Evolutionary conservation across 2,329 filamentous ascomycete genomes (phyloP).

Genomic region (Botrytis deweyae): DNA sequence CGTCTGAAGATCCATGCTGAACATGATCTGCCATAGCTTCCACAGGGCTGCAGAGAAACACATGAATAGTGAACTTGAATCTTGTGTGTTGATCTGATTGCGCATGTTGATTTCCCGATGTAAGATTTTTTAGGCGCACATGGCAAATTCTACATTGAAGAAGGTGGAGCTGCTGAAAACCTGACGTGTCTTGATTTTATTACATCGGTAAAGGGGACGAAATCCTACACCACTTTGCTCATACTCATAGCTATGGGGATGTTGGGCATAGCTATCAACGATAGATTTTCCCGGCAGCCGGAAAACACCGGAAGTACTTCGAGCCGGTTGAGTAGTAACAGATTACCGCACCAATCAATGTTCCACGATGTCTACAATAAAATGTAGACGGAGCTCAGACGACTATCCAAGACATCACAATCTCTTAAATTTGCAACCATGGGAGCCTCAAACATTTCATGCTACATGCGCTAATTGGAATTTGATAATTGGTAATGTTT

Average conservation of each 20-base stretch:
- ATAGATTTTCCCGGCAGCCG: background rate
- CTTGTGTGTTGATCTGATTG: too few species aligned
- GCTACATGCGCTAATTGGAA: background rate
- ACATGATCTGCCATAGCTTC: background rate
- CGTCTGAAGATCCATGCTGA: too few species aligned
- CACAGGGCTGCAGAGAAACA: background rate
- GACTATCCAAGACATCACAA: background rate
- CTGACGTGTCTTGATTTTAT: background rate
- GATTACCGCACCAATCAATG: background rate
- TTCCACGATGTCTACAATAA: background rate
- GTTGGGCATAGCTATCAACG: too few species aligned
- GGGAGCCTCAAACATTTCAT: background rate
- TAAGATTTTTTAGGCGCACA: background rate
- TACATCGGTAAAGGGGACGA: background rate
- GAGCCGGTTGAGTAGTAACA: background rate
- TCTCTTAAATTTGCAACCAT: background rate
- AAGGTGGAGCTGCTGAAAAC: background rate
- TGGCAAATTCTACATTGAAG: background rate
- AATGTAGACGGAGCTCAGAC: background rate
- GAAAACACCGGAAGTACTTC: too few species aligned
- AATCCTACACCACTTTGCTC: too few species aligned
- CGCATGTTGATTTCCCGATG: too few species aligned
- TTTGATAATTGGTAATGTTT: background rate
- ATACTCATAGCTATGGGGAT: rapidly evolving
- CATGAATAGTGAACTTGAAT: background rate